A percentile compares a stretch with the other conserved stretches of the same genome.
Evolutionary conservation across 495 filamentous ascomycete species (phyloP).

Genomic region (Hypoxylon lienhwacheense): DNA sequence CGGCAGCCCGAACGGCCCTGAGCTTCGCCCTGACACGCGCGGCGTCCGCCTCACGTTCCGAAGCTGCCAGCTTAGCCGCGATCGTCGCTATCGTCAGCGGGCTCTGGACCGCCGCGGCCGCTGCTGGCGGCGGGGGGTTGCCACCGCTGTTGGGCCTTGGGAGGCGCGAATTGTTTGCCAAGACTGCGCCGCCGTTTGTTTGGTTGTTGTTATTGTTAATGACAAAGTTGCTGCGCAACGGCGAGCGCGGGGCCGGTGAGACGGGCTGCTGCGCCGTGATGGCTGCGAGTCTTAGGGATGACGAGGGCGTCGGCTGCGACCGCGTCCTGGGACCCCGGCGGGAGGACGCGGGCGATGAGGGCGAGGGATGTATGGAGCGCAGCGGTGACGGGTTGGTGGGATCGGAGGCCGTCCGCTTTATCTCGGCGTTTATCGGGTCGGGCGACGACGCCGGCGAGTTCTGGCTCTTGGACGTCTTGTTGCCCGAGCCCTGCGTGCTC

Average conservation of each 20-base stretch:
- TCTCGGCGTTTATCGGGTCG: slow-evolving; percentile 11
- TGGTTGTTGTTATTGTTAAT: no score
- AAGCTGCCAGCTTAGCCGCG: slow-evolving; percentile 57
- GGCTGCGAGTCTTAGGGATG: background rate
- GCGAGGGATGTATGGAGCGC: slow-evolving; percentile 5
- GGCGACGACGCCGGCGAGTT: slow-evolving; percentile 21
- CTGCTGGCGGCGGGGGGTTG: slow-evolving; percentile 44
- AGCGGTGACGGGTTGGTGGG: slow-evolving; percentile 4
- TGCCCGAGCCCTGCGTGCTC: slow-evolving; percentile 2
- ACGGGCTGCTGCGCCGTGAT: slow-evolving; percentile 31
- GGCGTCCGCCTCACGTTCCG: slow-evolving; percentile 59
- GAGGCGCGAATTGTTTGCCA: slow-evolving; percentile 44
- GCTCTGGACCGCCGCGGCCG: no score
- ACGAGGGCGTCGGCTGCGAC: slow-evolving; percentile 18
- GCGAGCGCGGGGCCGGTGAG: slow-evolving; percentile 20
- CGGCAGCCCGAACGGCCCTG: slow-evolving; percentile 44
- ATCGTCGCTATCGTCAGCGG: slow-evolving; percentile 57
- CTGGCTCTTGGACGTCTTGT: slow-evolving; percentile 9
- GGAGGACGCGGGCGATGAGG: slow-evolving; percentile 13
- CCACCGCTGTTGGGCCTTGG: slow-evolving; percentile 41
- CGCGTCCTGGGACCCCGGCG: slow-evolving; percentile 1
- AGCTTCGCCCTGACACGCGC: slow-evolving; percentile 59
- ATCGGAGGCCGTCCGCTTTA: slow-evolving; percentile 21
- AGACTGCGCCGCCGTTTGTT: slow-evolving; percentile 21
- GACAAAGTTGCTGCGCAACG: slow-evolving; percentile 9